These are phyloP conservation scores for Boletus tylopilopsis DNA, from an alignment of 768 basidiomycete species.

Conservation along the genomic window DNA sequence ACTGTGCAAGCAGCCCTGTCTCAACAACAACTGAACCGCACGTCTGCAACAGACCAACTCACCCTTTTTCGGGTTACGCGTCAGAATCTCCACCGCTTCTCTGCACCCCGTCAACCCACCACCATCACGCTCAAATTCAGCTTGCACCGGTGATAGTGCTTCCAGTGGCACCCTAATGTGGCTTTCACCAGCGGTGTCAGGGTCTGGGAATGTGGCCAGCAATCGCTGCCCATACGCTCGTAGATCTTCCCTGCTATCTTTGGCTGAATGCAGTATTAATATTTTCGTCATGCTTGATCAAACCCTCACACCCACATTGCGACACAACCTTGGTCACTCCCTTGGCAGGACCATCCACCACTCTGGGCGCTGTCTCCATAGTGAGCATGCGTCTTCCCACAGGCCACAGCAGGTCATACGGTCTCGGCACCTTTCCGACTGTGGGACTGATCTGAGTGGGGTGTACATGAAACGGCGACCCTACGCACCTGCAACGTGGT, in stretches of 20 bases:
- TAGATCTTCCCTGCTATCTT: slow-evolving; percentile 38
- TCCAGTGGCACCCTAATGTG: slow-evolving; percentile 27
- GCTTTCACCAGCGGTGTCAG: slow-evolving; percentile 19
- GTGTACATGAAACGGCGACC: slow-evolving; percentile 17
- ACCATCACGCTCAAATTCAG: slow-evolving; percentile 37
- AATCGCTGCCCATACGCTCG: slow-evolving; percentile 51
- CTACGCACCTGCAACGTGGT: slow-evolving; percentile 77
- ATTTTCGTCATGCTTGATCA: background rate
- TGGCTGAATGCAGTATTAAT: slow-evolving; percentile 11
- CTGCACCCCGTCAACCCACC: slow-evolving; percentile 54
- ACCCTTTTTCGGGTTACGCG: slow-evolving; percentile 89
- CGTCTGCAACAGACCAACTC: slow-evolving; percentile 15
- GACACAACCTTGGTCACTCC: slow-evolving; percentile 1
- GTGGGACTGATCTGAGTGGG: slow-evolving; percentile 2
- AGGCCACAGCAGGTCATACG: slow-evolving; percentile 87
- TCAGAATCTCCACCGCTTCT: slow-evolving; percentile 88
- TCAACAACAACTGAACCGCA: too few relatives aligned
- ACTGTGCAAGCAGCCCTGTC: slow-evolving; percentile 41
- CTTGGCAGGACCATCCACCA: slow-evolving; percentile 22
- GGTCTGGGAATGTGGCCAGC: slow-evolving; percentile 43
- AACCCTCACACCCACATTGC: slow-evolving; percentile 15
- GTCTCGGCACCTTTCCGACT: slow-evolving; percentile 54
- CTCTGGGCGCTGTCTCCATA: slow-evolving; percentile 25
- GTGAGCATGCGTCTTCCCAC: slow-evolving; percentile 41
- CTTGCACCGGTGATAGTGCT: slow-evolving; percentile 17